Base-by-base conservation (phyloP, 306 rosid species). In the Pterocarpus macrocarpus region DNA sequence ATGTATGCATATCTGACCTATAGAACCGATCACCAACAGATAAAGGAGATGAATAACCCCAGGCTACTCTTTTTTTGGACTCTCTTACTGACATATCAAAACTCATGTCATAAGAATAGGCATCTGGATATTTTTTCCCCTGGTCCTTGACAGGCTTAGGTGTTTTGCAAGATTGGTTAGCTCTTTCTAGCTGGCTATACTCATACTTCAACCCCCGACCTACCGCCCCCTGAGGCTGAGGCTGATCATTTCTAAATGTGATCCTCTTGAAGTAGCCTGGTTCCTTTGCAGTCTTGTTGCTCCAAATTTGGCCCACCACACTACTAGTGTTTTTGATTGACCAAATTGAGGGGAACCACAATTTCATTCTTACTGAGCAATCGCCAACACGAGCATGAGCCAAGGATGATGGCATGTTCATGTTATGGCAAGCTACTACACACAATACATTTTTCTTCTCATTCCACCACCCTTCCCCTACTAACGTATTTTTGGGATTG, bases 401-500 rank as follows among this genome's bases (percentile, higher is more conserved):
- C 55, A 79, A 81, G 14, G 93, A 92, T 45, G 73, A 30, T 0
- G 59, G 5, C 17, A 32, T 71, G 35, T 75, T 75, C 2, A 77
- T 38, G 77, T 90, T 34, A 38, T 35, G 83, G 28, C 94, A 91
- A 64, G 86, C 92, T 41, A 82, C 85, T 35, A 87, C 30, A 59
- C 47, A 16, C 3, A 90, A 53, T 30, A 57, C 73, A 67, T 87
- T 78, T 36, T 75, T 80, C 69, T 82, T 85, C 32, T 76, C 84
- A 77, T 92, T 77, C 91, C 97, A 92, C 79, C 87, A 80, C 14
- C 91, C 94, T 83, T 92, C 94, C 6, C 92, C 90, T 17, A 87
- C 43, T 43, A 90, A 75, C 47, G 75, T 70, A 36, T 75, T 82
- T 3, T 82, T 61, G 33, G 91, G 89, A 73, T 44, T 77, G 34